phyloP scores from a whole-genome alignment of 345 rosid species.

The Salix purpurea region DNA sequence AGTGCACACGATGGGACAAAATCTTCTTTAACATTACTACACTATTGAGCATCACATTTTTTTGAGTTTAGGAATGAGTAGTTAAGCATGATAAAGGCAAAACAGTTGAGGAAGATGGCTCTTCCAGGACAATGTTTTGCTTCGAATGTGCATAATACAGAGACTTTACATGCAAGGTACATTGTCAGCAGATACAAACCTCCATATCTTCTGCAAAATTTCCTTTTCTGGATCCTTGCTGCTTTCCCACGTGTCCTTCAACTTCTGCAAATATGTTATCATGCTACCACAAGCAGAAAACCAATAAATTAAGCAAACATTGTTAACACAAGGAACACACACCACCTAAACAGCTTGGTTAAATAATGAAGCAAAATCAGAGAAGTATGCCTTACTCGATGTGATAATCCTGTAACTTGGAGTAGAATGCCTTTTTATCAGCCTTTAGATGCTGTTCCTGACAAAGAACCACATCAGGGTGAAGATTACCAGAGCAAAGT shows the following conservation, averaged over 20 bases:
- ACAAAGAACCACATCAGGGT: conserved; percentile 69
- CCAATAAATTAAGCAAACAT: conserved; percentile 13
- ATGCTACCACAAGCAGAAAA: conserved; percentile 54
- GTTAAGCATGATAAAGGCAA: neutral
- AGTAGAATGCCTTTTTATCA: conserved; percentile 49
- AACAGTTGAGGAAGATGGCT: neutral
- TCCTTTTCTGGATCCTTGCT: conserved; percentile 67
- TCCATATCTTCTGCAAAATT: conserved; percentile 43
- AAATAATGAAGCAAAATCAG: neutral
- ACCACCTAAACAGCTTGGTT: conserved; percentile 1
- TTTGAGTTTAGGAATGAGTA: neutral
- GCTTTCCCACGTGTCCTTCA: conserved; percentile 77
- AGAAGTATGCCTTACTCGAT: conserved; percentile 50
- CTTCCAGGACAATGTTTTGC: neutral
- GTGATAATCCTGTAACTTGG: conserved; percentile 68
- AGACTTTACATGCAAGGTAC: neutral
- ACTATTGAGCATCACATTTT: neutral
- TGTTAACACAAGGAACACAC: conserved; percentile 6
- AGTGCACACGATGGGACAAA: neutral
- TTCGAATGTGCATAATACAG: neutral
- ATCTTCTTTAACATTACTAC: neutral
- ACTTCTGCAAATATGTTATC: conserved; percentile 57
- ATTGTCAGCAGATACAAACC: conserved; percentile 45
- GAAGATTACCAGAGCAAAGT: conserved; percentile 68
- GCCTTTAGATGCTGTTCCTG: conserved; percentile 49